Percentiles rank a stretch among this genome's conserved stretches.
These are phyloP conservation scores for Fusarium secorum DNA, from an alignment of 2,329 filamentous ascomycete species.

Conservation along the genomic window DNA sequence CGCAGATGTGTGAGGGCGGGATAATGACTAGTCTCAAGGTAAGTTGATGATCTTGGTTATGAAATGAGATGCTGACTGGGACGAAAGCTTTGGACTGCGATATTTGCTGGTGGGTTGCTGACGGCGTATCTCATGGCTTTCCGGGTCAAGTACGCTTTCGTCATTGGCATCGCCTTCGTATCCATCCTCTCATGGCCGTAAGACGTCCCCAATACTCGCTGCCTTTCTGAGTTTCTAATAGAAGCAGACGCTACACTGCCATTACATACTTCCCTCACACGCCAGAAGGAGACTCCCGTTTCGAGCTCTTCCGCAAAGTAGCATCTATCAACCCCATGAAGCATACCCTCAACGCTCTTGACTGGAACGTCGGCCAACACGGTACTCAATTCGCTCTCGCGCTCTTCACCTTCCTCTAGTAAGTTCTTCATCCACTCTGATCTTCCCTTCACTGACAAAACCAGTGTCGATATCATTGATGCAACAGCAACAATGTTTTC, in stretches of 20 bases:
- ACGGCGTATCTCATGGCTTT: constrained; percentile 81
- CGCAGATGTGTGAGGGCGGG: constrained; percentile 31
- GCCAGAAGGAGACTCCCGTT: constrained; percentile 67
- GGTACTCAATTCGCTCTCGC: constrained; percentile 77
- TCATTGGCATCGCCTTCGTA: constrained; percentile 78
- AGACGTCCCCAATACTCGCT: constrained; percentile 24
- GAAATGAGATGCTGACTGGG: background rate
- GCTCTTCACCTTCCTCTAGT: constrained; percentile 74
- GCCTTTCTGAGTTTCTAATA: background rate
- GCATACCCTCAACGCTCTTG: constrained; percentile 69
- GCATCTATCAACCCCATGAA: constrained; percentile 78
- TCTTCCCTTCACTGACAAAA: accelerated
- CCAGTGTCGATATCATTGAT: constrained; percentile 72
- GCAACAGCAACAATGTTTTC: constrained; percentile 76
- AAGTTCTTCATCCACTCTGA: background rate
- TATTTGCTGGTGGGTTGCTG: constrained; percentile 79
- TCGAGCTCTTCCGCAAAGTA: constrained; percentile 83
- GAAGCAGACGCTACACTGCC: constrained; percentile 53
- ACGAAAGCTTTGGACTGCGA: constrained; percentile 73
- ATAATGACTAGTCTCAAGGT: constrained; percentile 35
- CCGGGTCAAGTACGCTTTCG: constrained; percentile 81
- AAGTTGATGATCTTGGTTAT: accelerated
- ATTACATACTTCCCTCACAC: constrained; percentile 82
- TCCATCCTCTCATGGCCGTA: constrained; percentile 85
- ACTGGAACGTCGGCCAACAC: constrained; percentile 72